phyloP scores from a whole-genome alignment of 2,329 filamentous ascomycete genomes.

The Cercospora sp. region DNA sequence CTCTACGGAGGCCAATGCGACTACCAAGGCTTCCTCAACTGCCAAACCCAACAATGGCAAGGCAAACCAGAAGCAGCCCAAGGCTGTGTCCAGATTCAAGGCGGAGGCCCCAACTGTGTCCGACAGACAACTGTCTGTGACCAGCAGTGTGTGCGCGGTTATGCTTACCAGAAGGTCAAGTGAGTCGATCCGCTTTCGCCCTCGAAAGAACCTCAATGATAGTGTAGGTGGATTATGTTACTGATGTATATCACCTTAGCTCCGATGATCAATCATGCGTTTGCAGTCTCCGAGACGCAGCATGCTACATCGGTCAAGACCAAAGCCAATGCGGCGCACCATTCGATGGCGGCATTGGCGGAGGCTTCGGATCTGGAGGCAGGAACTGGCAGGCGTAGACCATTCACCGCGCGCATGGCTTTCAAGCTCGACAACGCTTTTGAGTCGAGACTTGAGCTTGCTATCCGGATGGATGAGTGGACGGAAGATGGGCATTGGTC shows the following conservation, averaged over 20 bases:
- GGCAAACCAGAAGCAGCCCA: background rate
- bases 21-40: background rate
- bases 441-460: background rate
- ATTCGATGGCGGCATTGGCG: background rate
- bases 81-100: constrained; percentile 10
- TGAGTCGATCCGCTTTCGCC: background rate
- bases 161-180: constrained; percentile 16
- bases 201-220: no score
- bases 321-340: background rate
- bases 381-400: background rate
- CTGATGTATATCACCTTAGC: background rate
- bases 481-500: no score
- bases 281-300: constrained; percentile 13
- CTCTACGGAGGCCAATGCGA: constrained; percentile 6
- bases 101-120: constrained; percentile 13
- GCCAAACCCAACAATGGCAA: background rate
- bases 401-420: background rate
- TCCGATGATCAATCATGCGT: constrained; percentile 11
- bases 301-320: background rate
- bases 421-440: background rate
- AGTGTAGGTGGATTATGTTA: no score
- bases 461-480: no score
- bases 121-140: constrained; percentile 10
- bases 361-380: background rate
- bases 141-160: constrained; percentile 2